Base-by-base conservation (phyloP, 306 rosid species). In the Quercus agrifolia region DNA sequence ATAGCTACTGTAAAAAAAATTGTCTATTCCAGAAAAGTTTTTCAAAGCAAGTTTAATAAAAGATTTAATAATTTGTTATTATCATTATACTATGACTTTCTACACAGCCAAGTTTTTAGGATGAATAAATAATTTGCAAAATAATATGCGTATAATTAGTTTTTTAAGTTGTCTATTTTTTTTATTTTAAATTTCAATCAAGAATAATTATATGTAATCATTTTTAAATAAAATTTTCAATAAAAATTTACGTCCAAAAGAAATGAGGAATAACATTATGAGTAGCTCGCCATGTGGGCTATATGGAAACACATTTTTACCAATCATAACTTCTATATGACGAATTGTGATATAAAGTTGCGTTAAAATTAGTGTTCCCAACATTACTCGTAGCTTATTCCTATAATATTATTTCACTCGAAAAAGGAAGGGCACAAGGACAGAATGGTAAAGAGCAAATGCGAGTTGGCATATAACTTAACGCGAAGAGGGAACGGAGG, bases 401-500 rank as follows among this genome's bases (percentile, higher is more conserved):
- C 28, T 9, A 3, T 17, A 4, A 21, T 67, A 5, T 19, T 33
- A 33, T 35, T 66, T 31, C 13, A 67, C 7, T 41, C 46, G 13
- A 9, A 56, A 70, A 56, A 62, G 6, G n/a, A 1, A 13, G 1
- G 55, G 23, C n/a, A 64, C 2, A 81, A 79, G 95, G 93, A 54
- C 71, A 84, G 27, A 74, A 74, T 2, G 78, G 91, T 76, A 19
- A 86, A 74, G 66, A 38, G 8, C 6, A 20, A 64, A 73, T 15
- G 73, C 8, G 74, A 41, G 44, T 62, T 21, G 66, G 38, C 41
- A 76, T 33, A 62, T 33, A 62, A 68, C 20, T 35, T 1, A 21
- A 57, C 68, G 66, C 19, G 18, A 2, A 77, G 66, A 63, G 67
- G 71, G 28, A 56, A 74, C 30, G 70, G 77, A 61, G 21, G 84